phyloP scores from a whole-genome alignment of 2,329 filamentous ascomycete genomes.

The Orbilia ellipsospora region DNA sequence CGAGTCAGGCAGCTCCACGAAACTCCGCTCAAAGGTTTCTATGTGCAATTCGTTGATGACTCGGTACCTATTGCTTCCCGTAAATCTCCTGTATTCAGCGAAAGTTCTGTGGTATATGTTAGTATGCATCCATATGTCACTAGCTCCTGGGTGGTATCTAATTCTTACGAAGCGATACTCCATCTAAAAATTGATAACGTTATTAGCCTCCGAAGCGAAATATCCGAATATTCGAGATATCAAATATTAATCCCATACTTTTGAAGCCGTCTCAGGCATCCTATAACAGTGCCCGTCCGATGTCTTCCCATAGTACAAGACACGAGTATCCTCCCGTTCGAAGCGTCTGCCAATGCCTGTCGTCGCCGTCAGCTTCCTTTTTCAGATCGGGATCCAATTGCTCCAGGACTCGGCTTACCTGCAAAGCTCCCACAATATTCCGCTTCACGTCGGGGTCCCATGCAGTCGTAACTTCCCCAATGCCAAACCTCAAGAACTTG shows the following conservation, averaged over 20 bases:
- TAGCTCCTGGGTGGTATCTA: not conserved
- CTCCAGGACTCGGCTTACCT: slow-evolving; percentile 12
- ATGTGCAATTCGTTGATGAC: slow-evolving; percentile 53
- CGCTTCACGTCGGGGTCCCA: slow-evolving; percentile 44
- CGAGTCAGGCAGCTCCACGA: slow-evolving; percentile 30
- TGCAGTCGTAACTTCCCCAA: slow-evolving; percentile 42
- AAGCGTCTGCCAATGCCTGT: slow-evolving; percentile 40
- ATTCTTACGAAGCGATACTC: slow-evolving; percentile 49
- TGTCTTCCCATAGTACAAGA: slow-evolving; percentile 52
- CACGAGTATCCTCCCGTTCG: slow-evolving; percentile 52
- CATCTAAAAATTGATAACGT: slow-evolving; percentile 20
- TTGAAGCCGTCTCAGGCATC: slow-evolving; percentile 50
- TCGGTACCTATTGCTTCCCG: slow-evolving; percentile 35
- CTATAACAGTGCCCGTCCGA: slow-evolving; percentile 50
- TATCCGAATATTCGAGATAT: not conserved
- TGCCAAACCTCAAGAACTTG: slow-evolving; percentile 45
- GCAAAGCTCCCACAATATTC: slow-evolving; percentile 44
- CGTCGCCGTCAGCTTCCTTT: slow-evolving; percentile 2
- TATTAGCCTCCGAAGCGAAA: not conserved
- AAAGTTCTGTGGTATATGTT: slow-evolving; percentile 27
- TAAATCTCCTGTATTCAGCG: slow-evolving; percentile 51
- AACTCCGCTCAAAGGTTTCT: slow-evolving; percentile 40
- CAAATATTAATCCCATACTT: slow-evolving; percentile 19
- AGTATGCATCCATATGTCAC: not conserved
- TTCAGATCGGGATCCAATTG: not conserved